A percentile compares a stretch with the other conserved stretches of the same genome.
Conservation (phyloP, 139 green algal species). For the Chlamydomonas sphaeroides region DNA sequence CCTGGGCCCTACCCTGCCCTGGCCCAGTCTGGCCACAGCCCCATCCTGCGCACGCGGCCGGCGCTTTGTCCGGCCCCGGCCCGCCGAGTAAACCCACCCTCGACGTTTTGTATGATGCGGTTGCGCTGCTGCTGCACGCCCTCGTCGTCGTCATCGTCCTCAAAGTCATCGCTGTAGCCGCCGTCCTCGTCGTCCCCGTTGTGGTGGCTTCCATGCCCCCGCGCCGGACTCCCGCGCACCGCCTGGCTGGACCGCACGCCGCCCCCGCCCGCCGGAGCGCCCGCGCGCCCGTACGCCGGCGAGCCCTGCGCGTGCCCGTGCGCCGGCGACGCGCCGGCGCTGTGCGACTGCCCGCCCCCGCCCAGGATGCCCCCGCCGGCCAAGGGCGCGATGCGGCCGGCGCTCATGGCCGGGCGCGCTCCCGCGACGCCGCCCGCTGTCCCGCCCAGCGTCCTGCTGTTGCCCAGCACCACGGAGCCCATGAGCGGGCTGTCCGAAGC, state of each 20-base stretch:
- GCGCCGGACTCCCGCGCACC: not conserved
- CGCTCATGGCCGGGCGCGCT: too few species aligned
- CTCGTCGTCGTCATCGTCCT: constrained; percentile 30
- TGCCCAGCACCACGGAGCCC: constrained; percentile 24
- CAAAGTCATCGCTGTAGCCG: constrained; percentile 37
- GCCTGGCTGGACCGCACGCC: not conserved
- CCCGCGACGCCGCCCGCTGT: not conserved
- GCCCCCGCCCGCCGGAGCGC: too few species aligned
- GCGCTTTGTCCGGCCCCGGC: too few species aligned
- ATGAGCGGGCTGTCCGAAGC: constrained; percentile 38
- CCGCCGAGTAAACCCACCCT: too few species aligned
- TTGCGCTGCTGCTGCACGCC: constrained; percentile 34
- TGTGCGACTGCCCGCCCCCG: not conserved
- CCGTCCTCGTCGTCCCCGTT: constrained; percentile 3
- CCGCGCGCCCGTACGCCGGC: too few species aligned
- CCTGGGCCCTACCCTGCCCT: too few species aligned
- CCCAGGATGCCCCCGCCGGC: not conserved
- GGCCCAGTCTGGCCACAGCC: too few species aligned
- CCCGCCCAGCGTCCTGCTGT: not conserved
- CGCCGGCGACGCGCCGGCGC: not conserved
- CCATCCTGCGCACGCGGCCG: too few species aligned
- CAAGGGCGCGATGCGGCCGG: too few species aligned
- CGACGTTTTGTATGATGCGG: constrained; percentile 38
- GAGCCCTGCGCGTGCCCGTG: not conserved
- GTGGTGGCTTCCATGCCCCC: too few species aligned